Base-by-base conservation (phyloP, 2,329 filamentous ascomycete genomes). In the Arthrinium phaeospermum region DNA sequence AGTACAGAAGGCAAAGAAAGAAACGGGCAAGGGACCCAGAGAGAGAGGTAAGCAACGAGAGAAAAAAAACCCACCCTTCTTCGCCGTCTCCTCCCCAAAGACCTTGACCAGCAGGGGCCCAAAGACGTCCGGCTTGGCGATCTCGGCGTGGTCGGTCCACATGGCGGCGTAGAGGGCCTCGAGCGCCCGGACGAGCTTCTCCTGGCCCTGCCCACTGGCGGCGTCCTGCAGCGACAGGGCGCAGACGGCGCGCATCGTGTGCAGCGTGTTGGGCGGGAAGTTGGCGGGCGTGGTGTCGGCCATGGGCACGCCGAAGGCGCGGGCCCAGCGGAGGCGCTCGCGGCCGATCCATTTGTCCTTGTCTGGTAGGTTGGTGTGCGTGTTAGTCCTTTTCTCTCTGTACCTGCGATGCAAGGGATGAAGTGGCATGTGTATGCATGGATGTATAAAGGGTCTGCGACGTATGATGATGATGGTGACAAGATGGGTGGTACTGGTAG, bases 301-400 rank as follows among this genome's bases (percentile, higher is more conserved):
- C 73, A 84, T 83, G 68, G 82, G 82, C 24, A 84, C 74, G 34
- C 73, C 72, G 76, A 84, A 82, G 71, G 74, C 72, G 1, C n/a
- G 30, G 0, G 83, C 79, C 81, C 81, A 84, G 70, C 78, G 79
- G 30, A 79, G 71, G 41, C 82, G 81, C 71, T 82, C 81, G 6
- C 57, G 51, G 73, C 75, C 72, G 74, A 83, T 82, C 80, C 81
- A 84, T 57, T 74, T 77, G 74, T 81, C 80, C 74, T 84, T 84
- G 77, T 84, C 81, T 83, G 72, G 53, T 53, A 49, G 49, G 51
- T 24, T 30, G 14, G 51, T 1, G 51, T 19, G 13, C 13, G 13
- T 57, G 51, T 53, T 34, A 57, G 51, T 30, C 34, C 13, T 27
- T 19, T 53, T 5, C 4, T 30, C 14, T 14, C 14, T 24, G 10